These are phyloP conservation scores for Cystobasidium ongulense DNA, from an alignment of 768 basidiomycete genomes.

Conservation along the genomic window DNA sequence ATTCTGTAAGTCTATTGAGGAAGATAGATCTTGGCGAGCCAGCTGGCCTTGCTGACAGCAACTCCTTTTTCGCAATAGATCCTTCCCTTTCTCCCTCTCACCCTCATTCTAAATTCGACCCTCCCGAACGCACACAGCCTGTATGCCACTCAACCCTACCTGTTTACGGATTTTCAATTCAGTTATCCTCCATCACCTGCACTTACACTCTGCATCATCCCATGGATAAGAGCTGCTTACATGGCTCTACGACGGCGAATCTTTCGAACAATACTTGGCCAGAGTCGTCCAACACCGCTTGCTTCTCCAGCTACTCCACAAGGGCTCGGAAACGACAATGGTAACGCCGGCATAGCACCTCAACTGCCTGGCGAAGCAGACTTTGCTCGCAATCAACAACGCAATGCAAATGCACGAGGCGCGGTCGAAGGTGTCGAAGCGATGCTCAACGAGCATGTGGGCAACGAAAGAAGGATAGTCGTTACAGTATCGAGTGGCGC, in stretches of 20 bases:
- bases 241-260: slow-evolving; percentile 21
- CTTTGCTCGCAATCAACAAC: slow-evolving; percentile 20
- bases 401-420: neutral
- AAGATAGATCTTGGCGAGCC: neutral
- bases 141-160: slow-evolving; percentile 20
- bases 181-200: slow-evolving; percentile 37
- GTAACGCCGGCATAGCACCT: neutral
- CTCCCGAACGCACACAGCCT: neutral
- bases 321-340: neutral
- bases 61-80: neutral
- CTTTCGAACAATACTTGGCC: slow-evolving; percentile 35
- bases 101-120: slow-evolving; percentile 33
- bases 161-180: slow-evolving; percentile 35
- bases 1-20: slow-evolving; percentile 24
- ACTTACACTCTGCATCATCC: slow-evolving; percentile 38
- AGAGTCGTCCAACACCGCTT: neutral
- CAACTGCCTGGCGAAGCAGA: slow-evolving; percentile 16
- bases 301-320: neutral
- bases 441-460: neutral
- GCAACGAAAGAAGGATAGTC: slow-evolving; percentile 7
- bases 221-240: slow-evolving; percentile 39
- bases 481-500: slow-evolving; percentile 6
- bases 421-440: neutral
- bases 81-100: slow-evolving; percentile 40
- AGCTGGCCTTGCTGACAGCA: neutral